phyloP scores from a whole-genome alignment of 352 stramenopile species.

The Phytopythium delawarense region DNA sequence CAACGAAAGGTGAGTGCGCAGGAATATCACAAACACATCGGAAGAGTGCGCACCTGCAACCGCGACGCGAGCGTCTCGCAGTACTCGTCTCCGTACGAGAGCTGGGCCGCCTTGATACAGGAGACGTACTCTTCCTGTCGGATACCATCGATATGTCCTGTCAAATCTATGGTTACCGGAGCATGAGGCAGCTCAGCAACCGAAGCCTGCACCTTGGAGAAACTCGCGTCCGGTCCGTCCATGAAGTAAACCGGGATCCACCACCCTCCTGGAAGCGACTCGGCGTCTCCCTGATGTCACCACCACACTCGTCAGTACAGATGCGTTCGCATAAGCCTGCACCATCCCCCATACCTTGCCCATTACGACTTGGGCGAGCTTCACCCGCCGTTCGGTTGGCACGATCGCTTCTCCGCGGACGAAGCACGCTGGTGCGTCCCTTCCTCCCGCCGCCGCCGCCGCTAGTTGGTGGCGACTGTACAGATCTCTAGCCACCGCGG shows the following conservation, averaged over 20 bases:
- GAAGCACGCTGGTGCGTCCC: slow-evolving; percentile 32
- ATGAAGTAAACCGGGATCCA: slow-evolving; percentile 34
- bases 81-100: slow-evolving; percentile 32
- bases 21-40: not conserved
- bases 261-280: slow-evolving; percentile 17
- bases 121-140: slow-evolving; percentile 25
- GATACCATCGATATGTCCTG: not conserved
- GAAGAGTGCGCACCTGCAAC: slow-evolving; percentile 17
- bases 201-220: slow-evolving; percentile 4
- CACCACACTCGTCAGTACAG: not conserved
- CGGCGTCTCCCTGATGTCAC: slow-evolving; percentile 8
- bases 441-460: not conserved
- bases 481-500: slow-evolving; percentile 44
- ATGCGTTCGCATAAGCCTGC: not conserved
- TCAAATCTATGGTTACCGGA: not conserved
- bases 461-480: slow-evolving; percentile 25
- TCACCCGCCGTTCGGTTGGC: slow-evolving; percentile 15
- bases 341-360: slow-evolving; percentile 15
- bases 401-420: slow-evolving; percentile 25
- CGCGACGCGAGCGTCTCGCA: slow-evolving; percentile 26
- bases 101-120: slow-evolving; percentile 24
- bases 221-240: slow-evolving; percentile 7
- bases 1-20: not conserved
- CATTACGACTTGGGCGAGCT: slow-evolving; percentile 20
- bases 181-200: not conserved